Percentiles rank a stretch among this genome's conserved stretches.
Conservation (phyloP, 2,329 filamentous ascomycete species). For the Pseudocercospora crystallina region DNA sequence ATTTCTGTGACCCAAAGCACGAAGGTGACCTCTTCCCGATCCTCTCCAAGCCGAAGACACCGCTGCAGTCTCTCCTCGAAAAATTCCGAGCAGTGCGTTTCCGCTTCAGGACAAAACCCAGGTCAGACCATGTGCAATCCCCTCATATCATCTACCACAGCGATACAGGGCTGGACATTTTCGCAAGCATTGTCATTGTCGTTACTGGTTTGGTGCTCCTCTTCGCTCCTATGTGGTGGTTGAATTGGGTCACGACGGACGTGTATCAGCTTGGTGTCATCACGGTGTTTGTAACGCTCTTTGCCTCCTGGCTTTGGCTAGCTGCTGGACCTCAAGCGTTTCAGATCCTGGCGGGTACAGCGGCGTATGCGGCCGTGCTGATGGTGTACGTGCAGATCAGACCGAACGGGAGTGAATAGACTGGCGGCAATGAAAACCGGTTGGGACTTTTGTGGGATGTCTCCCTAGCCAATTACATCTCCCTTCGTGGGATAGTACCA, state of each 20-base stretch:
- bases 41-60: conserved; percentile 6
- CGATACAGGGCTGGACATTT: conserved; percentile 6
- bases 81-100: background rate
- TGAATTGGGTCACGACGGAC: conserved; percentile 10
- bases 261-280: conserved; percentile 12
- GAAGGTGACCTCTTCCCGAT: conserved; percentile 16
- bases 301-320: conserved; percentile 9
- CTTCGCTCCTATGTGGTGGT: conserved; percentile 17
- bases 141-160: conserved; percentile 3
- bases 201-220: conserved; percentile 8
- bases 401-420: too few relatives aligned
- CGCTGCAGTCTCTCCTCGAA: background rate
- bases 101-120: background rate
- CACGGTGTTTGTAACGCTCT: conserved; percentile 6
- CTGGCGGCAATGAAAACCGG: too few relatives aligned
- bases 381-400: conserved; percentile 15
- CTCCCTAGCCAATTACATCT: too few relatives aligned
- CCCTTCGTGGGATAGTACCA: too few relatives aligned
- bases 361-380: conserved; percentile 20
- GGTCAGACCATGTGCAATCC: background rate
- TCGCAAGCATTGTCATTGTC: conserved; percentile 6
- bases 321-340: conserved; percentile 15
- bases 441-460: too few relatives aligned
- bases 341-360: conserved; percentile 17
- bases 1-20: conserved; percentile 1